These are phyloP conservation scores for Arachis hypogaea DNA, from an alignment of 306 rosid species.

Conservation along the genomic window DNA sequence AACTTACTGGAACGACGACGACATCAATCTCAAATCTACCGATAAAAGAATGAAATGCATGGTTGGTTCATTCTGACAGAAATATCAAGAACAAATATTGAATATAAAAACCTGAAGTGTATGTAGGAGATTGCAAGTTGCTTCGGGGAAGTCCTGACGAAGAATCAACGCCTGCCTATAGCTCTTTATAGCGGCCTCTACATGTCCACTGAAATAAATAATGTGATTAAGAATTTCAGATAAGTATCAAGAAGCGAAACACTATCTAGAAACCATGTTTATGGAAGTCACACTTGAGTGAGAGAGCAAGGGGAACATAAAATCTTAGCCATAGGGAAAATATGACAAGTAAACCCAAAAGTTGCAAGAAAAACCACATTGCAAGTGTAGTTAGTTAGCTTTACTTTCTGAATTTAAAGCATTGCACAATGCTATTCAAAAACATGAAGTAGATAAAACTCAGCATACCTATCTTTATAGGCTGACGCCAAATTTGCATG, in stretches of 20 bases:
- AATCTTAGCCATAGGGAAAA: background rate
- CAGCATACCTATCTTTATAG: constrained; percentile 83
- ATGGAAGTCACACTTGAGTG: constrained; percentile 8
- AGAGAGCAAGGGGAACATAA: constrained; percentile 7
- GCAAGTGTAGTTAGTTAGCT: background rate
- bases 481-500: constrained; percentile 99
- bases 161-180: constrained; percentile 81
- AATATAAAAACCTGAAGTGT: constrained; percentile 74
- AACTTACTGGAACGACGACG: background rate
- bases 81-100: background rate
- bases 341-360: constrained; percentile 15
- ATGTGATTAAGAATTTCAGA: constrained; percentile 1
- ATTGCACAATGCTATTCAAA: background rate
- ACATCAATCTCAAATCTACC: background rate
- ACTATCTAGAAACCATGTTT: constrained; percentile 5
- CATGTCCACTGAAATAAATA: constrained; percentile 73
- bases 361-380: constrained; percentile 1
- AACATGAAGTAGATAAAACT: no score
- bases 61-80: background rate
- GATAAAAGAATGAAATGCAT: constrained; percentile 4
- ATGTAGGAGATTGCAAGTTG: constrained; percentile 97
- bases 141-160: constrained; percentile 95
- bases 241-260: constrained; percentile 18
- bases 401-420: background rate
- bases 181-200: constrained; percentile 90